A percentile compares a stretch with the other conserved stretches of the same genome.
phyloP scores from a whole-genome alignment of 495 filamentous ascomycete species.

The Neurospora sp. region DNA sequence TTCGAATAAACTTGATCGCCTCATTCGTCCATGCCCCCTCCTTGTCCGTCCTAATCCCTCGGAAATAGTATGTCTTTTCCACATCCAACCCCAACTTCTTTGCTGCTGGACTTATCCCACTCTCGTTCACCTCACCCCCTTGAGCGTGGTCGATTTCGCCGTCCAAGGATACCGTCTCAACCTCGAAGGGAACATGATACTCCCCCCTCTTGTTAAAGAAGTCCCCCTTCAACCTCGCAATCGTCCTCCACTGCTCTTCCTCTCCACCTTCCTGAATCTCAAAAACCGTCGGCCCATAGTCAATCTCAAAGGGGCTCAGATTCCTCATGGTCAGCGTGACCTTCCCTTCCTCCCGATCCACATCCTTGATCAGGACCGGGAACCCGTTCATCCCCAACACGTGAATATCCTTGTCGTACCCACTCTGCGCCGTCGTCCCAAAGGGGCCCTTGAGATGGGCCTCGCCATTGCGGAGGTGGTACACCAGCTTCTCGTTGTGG shows the following conservation, averaged over 20 bases:
- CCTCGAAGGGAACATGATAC: background rate
- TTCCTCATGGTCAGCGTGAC: conserved; percentile 12
- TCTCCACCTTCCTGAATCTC: conserved; percentile 14
- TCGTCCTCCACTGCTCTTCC: background rate
- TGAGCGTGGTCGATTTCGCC: background rate
- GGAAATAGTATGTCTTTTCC: background rate
- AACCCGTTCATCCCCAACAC: conserved; percentile 19
- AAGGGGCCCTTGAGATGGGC: background rate
- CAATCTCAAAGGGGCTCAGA: conserved; percentile 20
- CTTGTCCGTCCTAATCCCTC: background rate
- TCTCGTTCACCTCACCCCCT: background rate
- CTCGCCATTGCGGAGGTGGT: conserved; percentile 19
- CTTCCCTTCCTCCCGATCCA: conserved; percentile 1
- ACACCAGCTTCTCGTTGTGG: background rate
- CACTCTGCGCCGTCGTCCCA: background rate
- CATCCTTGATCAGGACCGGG: conserved; percentile 3
- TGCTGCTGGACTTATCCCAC: background rate
- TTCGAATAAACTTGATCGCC: background rate
- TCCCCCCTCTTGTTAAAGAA: conserved; percentile 12
- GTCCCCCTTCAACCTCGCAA: conserved; percentile 18
- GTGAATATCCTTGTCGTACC: conserved; percentile 17
- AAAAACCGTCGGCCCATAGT: conserved; percentile 20
- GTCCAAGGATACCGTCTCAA: background rate
- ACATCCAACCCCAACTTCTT: background rate
- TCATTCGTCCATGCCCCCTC: conserved; percentile 1